Base-by-base conservation (phyloP, 1,139 yeast genomes). In the Taphrina communis region DNA sequence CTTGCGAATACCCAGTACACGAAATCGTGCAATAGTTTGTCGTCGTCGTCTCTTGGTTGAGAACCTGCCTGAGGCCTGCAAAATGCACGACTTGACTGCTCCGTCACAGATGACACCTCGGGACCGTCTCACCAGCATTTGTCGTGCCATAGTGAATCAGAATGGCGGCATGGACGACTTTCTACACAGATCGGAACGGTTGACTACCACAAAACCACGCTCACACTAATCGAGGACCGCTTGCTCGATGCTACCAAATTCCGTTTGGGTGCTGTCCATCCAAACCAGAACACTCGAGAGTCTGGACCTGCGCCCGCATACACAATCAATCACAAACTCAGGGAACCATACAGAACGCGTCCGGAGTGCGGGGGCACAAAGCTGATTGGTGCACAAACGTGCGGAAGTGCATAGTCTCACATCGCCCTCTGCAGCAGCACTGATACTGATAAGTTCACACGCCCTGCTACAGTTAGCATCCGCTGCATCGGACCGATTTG, bases 161-260 rank as follows among this genome's bases (percentile, higher is more conserved):
- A 96, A 90, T 75, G 97, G 97, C 4, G 97, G 97, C 3, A 93
- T 95, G 1, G 92, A 88, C 70, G 90, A 92, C 0, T 93, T 97
- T 97, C 89, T 91, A 9, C 93, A 88, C 74, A 87, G 87, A 74
- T 84, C 90, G 14, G 83, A 89, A 85, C 82, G 85, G 4, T 79
- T 90, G 56, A 65, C 55, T 35, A 19, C 63, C n/a, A 67, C 63
- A 74, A 85, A 86, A 84, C 73, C 73, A 3, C 50, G 73, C 19
- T 39, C 62, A 8, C 62, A 58, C 35, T 58, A 31, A 35, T 17
- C 8, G 36, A 1, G 48, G 19, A 44, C 2, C 31, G 4, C 31
- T 25, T 4, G 42, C 42, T 39, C 42, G 2, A 9, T 6, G 42
- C 31, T 25, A 25, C 31, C 31, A 25, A 25, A 25, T 25, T 25